Evolutionary conservation across 192 early-diverging fungal species (phyloP).

Genomic region (Chytriomyces confervae): DNA sequence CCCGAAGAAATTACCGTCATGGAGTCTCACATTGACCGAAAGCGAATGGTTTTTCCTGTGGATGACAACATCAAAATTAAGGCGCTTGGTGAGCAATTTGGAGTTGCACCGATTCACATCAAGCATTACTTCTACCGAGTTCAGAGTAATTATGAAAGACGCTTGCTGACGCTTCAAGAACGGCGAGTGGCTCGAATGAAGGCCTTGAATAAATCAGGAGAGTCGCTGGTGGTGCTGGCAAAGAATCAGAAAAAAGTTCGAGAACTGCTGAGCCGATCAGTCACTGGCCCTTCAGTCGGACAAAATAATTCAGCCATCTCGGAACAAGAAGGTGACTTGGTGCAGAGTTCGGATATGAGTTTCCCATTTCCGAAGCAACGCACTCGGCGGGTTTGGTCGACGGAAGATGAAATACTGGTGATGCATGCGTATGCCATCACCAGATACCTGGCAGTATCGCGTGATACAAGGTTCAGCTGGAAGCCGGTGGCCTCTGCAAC

Average conservation of each 20-base stretch:
- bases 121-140: slow-evolving; percentile 45
- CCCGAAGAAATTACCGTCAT: slow-evolving; percentile 32
- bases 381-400: slow-evolving; percentile 26
- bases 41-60: slow-evolving; percentile 35
- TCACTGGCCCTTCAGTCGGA: too few relatives aligned
- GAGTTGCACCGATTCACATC: slow-evolving; percentile 37
- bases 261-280: too few relatives aligned
- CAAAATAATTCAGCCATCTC: too few relatives aligned
- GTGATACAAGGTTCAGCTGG: slow-evolving; percentile 40
- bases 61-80: slow-evolving; percentile 38
- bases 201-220: too few relatives aligned
- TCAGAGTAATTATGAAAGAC: slow-evolving; percentile 40
- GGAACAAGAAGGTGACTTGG: too few relatives aligned
- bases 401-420: slow-evolving; percentile 39
- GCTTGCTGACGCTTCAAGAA: slow-evolving; percentile 24
- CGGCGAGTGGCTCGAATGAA: background rate
- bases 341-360: background rate
- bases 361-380: slow-evolving; percentile 24
- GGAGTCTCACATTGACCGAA: slow-evolving; percentile 43
- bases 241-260: slow-evolving; percentile 15
- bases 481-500: slow-evolving; percentile 31
- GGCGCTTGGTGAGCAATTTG: slow-evolving; percentile 31
- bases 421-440: slow-evolving; percentile 46
- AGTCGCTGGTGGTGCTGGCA: background rate
- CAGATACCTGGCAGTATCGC: background rate